Evolutionary conservation across 1,284 basidiomycete species (phyloP), one percentile per base, ranked within the genome.

Genomic region (Malassezia vespertilionis): DNA sequence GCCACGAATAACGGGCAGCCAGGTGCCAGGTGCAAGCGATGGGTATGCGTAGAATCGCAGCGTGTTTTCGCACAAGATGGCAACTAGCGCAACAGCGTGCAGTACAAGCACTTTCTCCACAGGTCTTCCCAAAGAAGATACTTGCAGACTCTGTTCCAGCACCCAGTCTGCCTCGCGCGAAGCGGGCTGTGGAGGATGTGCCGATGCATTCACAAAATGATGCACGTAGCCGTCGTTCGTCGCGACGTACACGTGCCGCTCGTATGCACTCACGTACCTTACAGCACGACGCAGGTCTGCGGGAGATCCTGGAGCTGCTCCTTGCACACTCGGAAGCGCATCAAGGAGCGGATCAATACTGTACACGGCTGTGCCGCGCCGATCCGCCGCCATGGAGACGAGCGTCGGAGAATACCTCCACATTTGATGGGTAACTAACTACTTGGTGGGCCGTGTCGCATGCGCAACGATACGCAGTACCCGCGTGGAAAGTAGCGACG

Each of bases 21-120:
- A 14, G 12, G 27, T 20, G 3, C 35, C 31, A 4, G 56, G 38
- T 4, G 48, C 34, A 5, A 60, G 39, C 5, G 31, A 17, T 8
- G 53, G 52, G 15, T 47, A 46, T 11, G 46, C 39, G 35, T 38
- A 51, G 38, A 60, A 60, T 4, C 40, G 26, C 18, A 60, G 28
- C 21, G 44, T 46, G 7, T 44, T 41, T 40, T 60, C 40, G 15
- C 48, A 52, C 15, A 55, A 42, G 17, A 56, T 48, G 15, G 44
- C 56, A 6, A 48, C 46, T 2, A 47, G 9, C 11, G 22, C 15
- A 9, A 52, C 21, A 17, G 35, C 15, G 2, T 28, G 34, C 10
- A 54, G 32, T 12, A 54, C 15, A 4, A 57, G 17, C 15, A 58
- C 39, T 4, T 36, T 20, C 24, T 58, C 57, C 11, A 58, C 38